Base-by-base conservation (phyloP, 1,284 basidiomycete species). In the Pascua sp. region DNA sequence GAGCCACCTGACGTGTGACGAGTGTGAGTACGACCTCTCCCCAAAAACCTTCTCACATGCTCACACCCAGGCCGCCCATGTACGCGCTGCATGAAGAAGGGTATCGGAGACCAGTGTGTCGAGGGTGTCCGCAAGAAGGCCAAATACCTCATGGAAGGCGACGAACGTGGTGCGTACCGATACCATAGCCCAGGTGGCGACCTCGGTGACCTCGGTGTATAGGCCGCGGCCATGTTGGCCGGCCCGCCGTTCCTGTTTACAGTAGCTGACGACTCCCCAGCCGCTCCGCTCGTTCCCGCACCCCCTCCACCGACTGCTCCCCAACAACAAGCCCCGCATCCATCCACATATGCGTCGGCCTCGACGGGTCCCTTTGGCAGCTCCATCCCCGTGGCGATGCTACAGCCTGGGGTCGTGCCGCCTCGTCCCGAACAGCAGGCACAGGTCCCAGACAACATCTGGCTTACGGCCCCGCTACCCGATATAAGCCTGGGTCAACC, bases 121-220 rank as follows among this genome's bases (percentile, higher is more conserved):
- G 95, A 98, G 72, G 95, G 95, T 0, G 88, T 91, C 64, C 84
- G 95, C 65, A 98, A 98, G 80, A 97, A 97, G 79, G 95, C 95
- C 24, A 98, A 98, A 75, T 98, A 98, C 76, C 83, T 96, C 15
- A 80, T 93, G 62, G 91, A 95, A 73, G 91, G 93, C 49, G 89
- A 90, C 47, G 92, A 96, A 74, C 85, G 92, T 56, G 87, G 91
- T 91, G 71, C 67, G 85, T 79, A 44, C 24, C 24, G 7, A n/a
- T 9, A 13, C 49, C 10, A 49, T 49, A 49, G 37, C 44, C 42
- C 39, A 40, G 37, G n/a, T 11, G 11, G 16, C 48, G 16, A 41
- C 48, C 15, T 24, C 41, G 50, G 39, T 4, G 12, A 44, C 32
- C 43, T 41, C 40, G 11, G 42, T 43, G 16, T 16, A n/a, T 10